phyloP scores from a whole-genome alignment of 306 rosid genomes.

The Vigna unguiculata region DNA sequence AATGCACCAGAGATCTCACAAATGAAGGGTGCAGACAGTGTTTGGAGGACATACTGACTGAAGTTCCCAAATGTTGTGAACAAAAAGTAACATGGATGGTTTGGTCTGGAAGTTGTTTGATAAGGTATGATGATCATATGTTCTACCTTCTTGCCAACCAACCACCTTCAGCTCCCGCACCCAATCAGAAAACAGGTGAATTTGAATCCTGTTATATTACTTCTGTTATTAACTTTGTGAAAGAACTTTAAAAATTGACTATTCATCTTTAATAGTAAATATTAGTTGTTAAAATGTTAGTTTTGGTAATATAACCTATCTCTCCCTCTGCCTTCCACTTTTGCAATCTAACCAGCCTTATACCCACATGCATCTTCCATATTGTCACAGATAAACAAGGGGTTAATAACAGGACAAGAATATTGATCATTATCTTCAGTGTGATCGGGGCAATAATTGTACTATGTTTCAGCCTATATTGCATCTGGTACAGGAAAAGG shows the following conservation, averaged over 20 bases:
- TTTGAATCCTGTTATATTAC: no score
- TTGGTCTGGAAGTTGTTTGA: neutral
- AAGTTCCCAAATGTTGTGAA: neutral
- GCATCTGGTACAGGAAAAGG: neutral
- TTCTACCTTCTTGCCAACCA: neutral
- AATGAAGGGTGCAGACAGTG: slow-evolving; percentile 13
- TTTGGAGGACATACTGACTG: neutral
- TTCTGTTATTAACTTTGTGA: no score
- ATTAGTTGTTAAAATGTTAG: no score
- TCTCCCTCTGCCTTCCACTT: no score
- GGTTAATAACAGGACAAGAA: neutral
- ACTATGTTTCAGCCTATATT: neutral
- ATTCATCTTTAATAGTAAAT: no score
- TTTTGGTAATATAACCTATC: no score
- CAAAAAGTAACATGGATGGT: neutral
- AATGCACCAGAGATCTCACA: slow-evolving; percentile 4
- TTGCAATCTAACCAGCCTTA: no score
- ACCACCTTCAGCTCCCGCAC: neutral
- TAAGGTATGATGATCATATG: slow-evolving; percentile 10
- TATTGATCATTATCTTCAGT: slow-evolving; percentile 6
- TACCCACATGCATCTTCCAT: no score
- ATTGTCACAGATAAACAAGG: neutral
- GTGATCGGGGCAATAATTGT: slow-evolving; percentile 18
- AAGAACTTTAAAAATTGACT: no score
- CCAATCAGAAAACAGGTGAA: slow-evolving; percentile 5